Evolutionary conservation across 2,329 filamentous ascomycete genomes (phyloP).

Genomic region (Fusarium coicis): DNA sequence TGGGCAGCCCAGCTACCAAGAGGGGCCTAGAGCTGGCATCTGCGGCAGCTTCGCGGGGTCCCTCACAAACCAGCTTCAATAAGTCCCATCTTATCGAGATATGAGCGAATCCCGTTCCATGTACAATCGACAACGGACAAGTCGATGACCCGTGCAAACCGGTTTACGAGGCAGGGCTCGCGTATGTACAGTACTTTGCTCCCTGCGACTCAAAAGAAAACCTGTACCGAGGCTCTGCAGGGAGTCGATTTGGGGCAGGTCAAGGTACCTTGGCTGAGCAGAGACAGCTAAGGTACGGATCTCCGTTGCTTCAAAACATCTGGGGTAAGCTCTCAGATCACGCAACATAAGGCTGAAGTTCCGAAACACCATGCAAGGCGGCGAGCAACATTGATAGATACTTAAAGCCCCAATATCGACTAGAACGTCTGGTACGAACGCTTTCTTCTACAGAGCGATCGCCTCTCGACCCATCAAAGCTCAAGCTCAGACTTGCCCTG

Average conservation of each 20-base stretch:
- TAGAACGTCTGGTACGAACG: not conserved
- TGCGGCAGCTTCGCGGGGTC: constrained; percentile 24
- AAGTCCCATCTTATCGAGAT: constrained; percentile 30
- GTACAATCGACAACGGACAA: constrained; percentile 21
- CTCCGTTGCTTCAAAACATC: constrained; percentile 23
- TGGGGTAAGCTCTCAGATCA: constrained; percentile 29
- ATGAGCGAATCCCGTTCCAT: constrained; percentile 33
- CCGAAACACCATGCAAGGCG: constrained; percentile 19
- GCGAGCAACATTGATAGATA: constrained; percentile 20
- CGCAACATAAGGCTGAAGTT: constrained; percentile 38
- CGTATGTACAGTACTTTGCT: not conserved
- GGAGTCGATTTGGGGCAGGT: not conserved
- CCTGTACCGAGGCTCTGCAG: constrained; percentile 8
- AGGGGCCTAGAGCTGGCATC: constrained; percentile 16
- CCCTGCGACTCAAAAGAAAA: constrained; percentile 8
- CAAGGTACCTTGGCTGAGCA: constrained; percentile 5
- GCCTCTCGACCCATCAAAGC: constrained; percentile 4
- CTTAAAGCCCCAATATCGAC: constrained; percentile 15
- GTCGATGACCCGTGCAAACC: constrained; percentile 37
- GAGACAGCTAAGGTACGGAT: constrained; percentile 16
- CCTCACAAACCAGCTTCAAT: constrained; percentile 4
- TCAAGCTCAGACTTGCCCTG: constrained; percentile 32
- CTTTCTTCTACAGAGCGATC: not conserved
- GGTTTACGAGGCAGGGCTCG: constrained; percentile 15
- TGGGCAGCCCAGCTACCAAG: constrained; percentile 11